Conservation (phyloP, 768 basidiomycete genomes). For the Phlegmacium glaucopus region DNA sequence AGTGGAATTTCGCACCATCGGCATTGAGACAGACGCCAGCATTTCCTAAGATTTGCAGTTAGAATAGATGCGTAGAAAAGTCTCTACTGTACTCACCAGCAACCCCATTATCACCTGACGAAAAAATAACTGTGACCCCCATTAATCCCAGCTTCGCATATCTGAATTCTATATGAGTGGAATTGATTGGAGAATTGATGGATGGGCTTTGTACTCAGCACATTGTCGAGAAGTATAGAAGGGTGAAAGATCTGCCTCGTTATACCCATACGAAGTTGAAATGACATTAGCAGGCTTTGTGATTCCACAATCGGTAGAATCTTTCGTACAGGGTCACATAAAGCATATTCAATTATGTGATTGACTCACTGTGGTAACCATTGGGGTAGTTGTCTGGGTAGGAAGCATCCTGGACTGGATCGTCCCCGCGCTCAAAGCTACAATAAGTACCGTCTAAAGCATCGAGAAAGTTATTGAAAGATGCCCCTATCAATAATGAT, state of each 20-base stretch:
- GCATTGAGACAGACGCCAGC: conserved; percentile 32
- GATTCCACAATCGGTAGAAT: conserved; percentile 32
- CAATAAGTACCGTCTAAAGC: conserved; percentile 42
- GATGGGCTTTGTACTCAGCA: conserved; percentile 27
- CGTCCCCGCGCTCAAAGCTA: conserved; percentile 38
- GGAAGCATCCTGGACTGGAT: conserved; percentile 29
- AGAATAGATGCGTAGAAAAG: not conserved
- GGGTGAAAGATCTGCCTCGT: conserved; percentile 35
- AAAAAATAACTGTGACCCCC: conserved; percentile 53
- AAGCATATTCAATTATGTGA: not conserved
- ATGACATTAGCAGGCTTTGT: conserved; percentile 38
- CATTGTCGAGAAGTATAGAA: conserved; percentile 39
- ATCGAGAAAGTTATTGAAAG: conserved; percentile 43
- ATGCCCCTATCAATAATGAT: conserved; percentile 26
- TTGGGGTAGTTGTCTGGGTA: conserved; percentile 27
- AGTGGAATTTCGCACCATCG: conserved; percentile 28
- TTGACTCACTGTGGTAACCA: conserved; percentile 28
- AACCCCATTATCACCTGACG: conserved; percentile 61
- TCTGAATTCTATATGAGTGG: conserved; percentile 8
- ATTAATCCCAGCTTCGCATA: conserved; percentile 53
- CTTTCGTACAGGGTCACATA: conserved; percentile 5
- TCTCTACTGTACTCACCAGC: conserved; percentile 22
- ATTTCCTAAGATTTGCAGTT: conserved; percentile 18
- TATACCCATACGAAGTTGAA: conserved; percentile 39
- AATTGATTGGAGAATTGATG: not conserved